Evolutionary conservation across 768 basidiomycete species (phyloP).

Genomic region (Kondoa subrosea): DNA sequence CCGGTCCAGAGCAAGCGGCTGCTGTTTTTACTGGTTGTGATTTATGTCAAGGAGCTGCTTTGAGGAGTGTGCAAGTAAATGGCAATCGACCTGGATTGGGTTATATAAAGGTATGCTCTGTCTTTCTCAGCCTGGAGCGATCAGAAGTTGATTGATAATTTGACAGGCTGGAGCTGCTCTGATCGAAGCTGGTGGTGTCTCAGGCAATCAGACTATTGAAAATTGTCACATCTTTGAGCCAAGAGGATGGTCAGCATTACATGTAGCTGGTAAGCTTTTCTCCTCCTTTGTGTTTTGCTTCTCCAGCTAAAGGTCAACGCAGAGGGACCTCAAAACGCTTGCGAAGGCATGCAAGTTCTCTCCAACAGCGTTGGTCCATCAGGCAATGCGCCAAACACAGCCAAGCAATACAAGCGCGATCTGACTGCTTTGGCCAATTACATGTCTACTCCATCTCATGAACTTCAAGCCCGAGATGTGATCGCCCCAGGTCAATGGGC

Average conservation of each 20-base stretch:
- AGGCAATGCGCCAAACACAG: slow-evolving; percentile 21
- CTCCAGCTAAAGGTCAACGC: neutral
- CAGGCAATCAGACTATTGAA: slow-evolving; percentile 19
- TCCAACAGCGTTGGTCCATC: slow-evolving; percentile 27
- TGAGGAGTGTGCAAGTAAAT: slow-evolving; percentile 25
- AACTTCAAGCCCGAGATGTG: neutral
- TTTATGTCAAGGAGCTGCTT: slow-evolving; percentile 16
- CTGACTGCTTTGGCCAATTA: slow-evolving; percentile 5
- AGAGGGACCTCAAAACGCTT: slow-evolving; percentile 23
- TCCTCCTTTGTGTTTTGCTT: neutral
- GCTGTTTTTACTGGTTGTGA: slow-evolving; percentile 25
- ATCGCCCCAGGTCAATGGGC: slow-evolving; percentile 22
- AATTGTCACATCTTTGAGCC: slow-evolving; percentile 25
- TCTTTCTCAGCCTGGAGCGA: neutral
- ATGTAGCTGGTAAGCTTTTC: slow-evolving; percentile 18
- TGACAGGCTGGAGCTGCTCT: slow-evolving; percentile 13
- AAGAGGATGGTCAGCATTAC: slow-evolving; percentile 27
- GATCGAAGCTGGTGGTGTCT: slow-evolving; percentile 26
- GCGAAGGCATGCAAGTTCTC: slow-evolving; percentile 19
- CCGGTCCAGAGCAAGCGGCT: slow-evolving; percentile 19
- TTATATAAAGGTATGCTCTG: neutral
- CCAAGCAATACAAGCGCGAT: slow-evolving; percentile 16
- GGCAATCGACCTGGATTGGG: slow-evolving; percentile 22
- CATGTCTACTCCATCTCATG: neutral
- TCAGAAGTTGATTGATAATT: neutral